Evolutionary conservation across 352 stramenopile genomes (phyloP), one percentile per base, ranked within the genome.

Genomic region (Globisporangium perplexum): DNA sequence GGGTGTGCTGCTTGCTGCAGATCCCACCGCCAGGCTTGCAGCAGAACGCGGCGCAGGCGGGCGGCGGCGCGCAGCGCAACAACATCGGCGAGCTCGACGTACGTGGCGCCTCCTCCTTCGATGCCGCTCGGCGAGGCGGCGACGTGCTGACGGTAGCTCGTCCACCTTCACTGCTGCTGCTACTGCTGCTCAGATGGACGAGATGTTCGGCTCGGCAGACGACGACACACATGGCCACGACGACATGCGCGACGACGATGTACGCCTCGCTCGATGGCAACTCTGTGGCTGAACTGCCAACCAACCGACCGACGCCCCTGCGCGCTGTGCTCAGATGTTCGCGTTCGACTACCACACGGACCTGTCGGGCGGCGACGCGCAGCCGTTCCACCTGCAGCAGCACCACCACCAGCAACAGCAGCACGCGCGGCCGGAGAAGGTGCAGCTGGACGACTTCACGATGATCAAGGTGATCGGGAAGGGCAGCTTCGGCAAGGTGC

Each of bases 401-500:
- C 71, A 75, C 47, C 50, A 66, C 44, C 71, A 75, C 47, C 50
- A 74, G 14, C 55, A 72, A 44, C 63, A 66, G 47, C 61, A 70
- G 50, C 63, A 57, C 49, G 71, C 65, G 46, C 63, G 65, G 11
- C 77, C 73, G n/a, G 83, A 88, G 47, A 96, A 93, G 36, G 88
- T 97, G 5, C 77, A 71, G 31, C 73, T 97, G 15, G 85, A 96
- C 38, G 85, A 92, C 58, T 99, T 99, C 66, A 90, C 96, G 58
- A 96, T 98, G 72, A 91, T 99, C 54, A 97, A 97, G 63, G 94
- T 98, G 42, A 97, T 98, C 59, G 96, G 96, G 43, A 98, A 98
- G 66, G 95, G 95, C 55, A 96, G 66, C 45, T 98, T 98, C 65
- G 93, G 90, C 74, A 98, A 98, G 66, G 96, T 99, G 39, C 89